phyloP scores from a whole-genome alignment of 805 yeast genomes.

The Ogataea wickerhamii region DNA sequence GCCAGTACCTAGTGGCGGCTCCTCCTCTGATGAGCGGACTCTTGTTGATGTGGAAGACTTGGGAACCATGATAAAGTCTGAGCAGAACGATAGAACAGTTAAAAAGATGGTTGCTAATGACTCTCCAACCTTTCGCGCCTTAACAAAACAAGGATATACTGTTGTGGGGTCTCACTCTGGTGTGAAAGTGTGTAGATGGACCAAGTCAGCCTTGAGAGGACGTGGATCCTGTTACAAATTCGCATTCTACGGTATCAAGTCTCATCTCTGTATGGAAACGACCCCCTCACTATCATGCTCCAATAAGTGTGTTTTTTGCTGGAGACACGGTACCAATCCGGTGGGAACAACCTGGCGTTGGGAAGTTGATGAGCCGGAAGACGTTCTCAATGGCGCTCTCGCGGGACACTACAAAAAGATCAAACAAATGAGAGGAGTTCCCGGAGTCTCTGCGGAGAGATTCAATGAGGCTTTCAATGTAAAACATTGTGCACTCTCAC shows the following conservation, averaged over 20 bases:
- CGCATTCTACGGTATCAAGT: conserved; percentile 86
- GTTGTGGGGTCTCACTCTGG: conserved; percentile 94
- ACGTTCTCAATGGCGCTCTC: conserved; percentile 77
- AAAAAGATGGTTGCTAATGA: conserved; percentile 88
- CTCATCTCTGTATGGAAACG: conserved; percentile 93
- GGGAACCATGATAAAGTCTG: conserved; percentile 51
- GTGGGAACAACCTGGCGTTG: conserved; percentile 96
- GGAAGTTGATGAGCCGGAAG: conserved; percentile 90
- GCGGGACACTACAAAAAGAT: conserved; percentile 88
- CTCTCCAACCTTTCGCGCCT: conserved; percentile 82
- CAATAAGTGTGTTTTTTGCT: conserved; percentile 92
- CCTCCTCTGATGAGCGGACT: conserved; percentile 38
- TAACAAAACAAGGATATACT: conserved; percentile 91
- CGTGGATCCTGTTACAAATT: conserved; percentile 92
- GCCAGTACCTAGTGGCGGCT: no score
- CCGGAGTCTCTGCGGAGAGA: conserved; percentile 86
- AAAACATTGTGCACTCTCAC: conserved; percentile 84
- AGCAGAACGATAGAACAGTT: conserved; percentile 28
- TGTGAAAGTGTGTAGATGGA: conserved; percentile 94
- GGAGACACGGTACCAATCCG: conserved; percentile 97
- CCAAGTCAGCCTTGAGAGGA: conserved; percentile 89
- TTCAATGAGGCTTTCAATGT: conserved; percentile 89
- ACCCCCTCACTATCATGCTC: conserved; percentile 93
- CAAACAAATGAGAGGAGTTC: conserved; percentile 93
- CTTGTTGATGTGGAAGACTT: conserved; percentile 86